These are phyloP conservation scores for Phytophthora boehmeriae DNA, from an alignment of 352 stramenopile species.

Conservation along the genomic window DNA sequence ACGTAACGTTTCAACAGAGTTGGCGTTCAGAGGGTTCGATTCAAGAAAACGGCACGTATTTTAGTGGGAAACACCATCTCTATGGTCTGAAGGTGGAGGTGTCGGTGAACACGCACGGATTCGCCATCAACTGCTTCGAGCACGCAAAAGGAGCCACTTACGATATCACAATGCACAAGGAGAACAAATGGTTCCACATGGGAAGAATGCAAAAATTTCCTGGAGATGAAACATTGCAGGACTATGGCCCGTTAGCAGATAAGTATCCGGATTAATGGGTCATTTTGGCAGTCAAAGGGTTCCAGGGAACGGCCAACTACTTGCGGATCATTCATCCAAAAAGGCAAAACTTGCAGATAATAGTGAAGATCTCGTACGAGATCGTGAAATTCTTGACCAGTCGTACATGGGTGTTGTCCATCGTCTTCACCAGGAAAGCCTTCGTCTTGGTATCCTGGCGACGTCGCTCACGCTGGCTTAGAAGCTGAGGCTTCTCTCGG, in stretches of 20 bases:
- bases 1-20: constrained; percentile 17
- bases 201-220: not conserved
- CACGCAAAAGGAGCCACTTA: constrained; percentile 7
- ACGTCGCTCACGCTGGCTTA: too few relatives aligned
- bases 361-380: too few relatives aligned
- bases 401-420: too few relatives aligned
- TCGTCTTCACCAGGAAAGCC: too few relatives aligned
- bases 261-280: not conserved
- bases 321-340: constrained; percentile 7
- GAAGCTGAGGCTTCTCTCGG: too few relatives aligned
- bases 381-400: too few relatives aligned
- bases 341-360: too few relatives aligned
- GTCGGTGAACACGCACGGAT: constrained; percentile 4
- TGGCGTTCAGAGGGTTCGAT: constrained; percentile 5
- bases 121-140: constrained; percentile 8
- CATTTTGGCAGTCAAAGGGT: constrained; percentile 4
- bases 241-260: not conserved
- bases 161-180: constrained; percentile 12
- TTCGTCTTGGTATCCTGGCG: too few relatives aligned
- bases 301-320: not conserved
- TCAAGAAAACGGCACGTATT: constrained; percentile 4
- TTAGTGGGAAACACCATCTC: constrained; percentile 9
- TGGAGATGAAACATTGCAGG: not conserved
- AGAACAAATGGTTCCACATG: constrained; percentile 4
- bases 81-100: constrained; percentile 10